Evolutionary conservation across 2,329 filamentous ascomycete species (phyloP).

Genomic region (Fusarium floridanum): DNA sequence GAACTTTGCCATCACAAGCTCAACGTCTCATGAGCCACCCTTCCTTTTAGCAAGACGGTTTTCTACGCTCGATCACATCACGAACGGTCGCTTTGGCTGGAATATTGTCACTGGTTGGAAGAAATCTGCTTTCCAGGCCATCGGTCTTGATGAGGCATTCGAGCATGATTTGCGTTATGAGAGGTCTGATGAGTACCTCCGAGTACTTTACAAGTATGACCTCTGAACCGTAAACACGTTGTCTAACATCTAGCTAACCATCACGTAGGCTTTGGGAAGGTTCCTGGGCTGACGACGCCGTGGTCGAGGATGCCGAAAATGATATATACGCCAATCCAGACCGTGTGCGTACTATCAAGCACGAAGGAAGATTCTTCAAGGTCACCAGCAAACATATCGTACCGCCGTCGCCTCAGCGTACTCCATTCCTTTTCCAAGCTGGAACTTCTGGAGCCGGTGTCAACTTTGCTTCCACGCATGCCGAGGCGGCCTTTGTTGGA

Average conservation of each 20-base stretch:
- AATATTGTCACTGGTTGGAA: conserved; percentile 15
- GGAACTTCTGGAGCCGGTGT: conserved; percentile 22
- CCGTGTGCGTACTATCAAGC: conserved; percentile 70
- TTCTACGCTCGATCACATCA: conserved; percentile 11
- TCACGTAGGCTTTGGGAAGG: conserved; percentile 15
- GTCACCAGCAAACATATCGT: not conserved
- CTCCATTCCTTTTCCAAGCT: conserved; percentile 16
- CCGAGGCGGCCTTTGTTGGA: conserved; percentile 17
- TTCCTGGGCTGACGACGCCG: conserved; percentile 13
- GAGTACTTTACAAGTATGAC: not conserved
- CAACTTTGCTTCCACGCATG: conserved; percentile 17
- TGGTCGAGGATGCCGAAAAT: conserved; percentile 55
- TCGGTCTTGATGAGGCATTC: conserved; percentile 7
- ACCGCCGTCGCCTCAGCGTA: conserved; percentile 11
- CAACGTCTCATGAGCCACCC: conserved; percentile 4
- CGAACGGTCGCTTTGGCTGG: conserved; percentile 9
- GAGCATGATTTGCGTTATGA: conserved; percentile 9
- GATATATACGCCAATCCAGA: conserved; percentile 55
- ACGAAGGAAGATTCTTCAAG: conserved; percentile 66
- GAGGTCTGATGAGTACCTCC: conserved; percentile 4
- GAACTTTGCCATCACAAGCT: conserved; percentile 5
- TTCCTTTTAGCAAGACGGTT: conserved; percentile 8
- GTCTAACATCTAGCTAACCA: not conserved
- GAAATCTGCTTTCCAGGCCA: conserved; percentile 6
- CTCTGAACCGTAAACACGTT: too few species aligned